These are phyloP conservation scores for Arthromyces matolae DNA, from an alignment of 768 basidiomycete genomes.

Conservation along the genomic window DNA sequence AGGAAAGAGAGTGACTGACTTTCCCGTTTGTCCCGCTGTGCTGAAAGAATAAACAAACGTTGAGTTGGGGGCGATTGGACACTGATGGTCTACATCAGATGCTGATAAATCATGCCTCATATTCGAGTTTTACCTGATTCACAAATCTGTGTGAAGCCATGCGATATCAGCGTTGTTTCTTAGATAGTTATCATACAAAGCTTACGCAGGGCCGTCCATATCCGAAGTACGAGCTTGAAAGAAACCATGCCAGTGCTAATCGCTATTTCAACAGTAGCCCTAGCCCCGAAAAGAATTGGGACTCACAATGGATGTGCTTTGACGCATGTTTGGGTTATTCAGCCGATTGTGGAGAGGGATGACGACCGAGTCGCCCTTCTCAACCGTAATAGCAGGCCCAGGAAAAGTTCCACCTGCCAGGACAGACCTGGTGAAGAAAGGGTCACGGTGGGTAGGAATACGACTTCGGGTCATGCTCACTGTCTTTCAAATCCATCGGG, in stretches of 20 bases:
- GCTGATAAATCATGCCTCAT: too few species aligned
- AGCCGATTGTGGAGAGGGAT: slow-evolving; percentile 20
- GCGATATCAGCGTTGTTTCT: too few species aligned
- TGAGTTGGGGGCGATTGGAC: slow-evolving; percentile 37
- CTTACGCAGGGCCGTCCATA: slow-evolving; percentile 34
- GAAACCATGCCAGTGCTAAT: slow-evolving; percentile 33
- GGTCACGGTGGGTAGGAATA: background rate
- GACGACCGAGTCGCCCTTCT: slow-evolving; percentile 22
- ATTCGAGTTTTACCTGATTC: slow-evolving; percentile 29
- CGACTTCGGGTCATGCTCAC: slow-evolving; percentile 1
- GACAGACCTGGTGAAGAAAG: slow-evolving; percentile 12
- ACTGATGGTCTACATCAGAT: slow-evolving; percentile 17
- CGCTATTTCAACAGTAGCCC: too few species aligned
- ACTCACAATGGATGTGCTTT: slow-evolving; percentile 23
- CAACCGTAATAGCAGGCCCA: slow-evolving; percentile 15
- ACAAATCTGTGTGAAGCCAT: slow-evolving; percentile 29
- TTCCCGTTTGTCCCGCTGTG: slow-evolving; percentile 32
- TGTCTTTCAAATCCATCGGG: slow-evolving; percentile 19
- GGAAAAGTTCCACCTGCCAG: slow-evolving; percentile 22
- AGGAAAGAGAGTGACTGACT: slow-evolving; percentile 5
- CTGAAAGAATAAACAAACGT: slow-evolving; percentile 32
- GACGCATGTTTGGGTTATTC: slow-evolving; percentile 21
- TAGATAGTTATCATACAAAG: slow-evolving; percentile 18
- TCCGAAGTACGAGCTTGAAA: slow-evolving; percentile 33
- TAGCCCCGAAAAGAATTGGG: too few species aligned